Conservation (phyloP, 306 rosid genomes). For the Quercus suber region DNA sequence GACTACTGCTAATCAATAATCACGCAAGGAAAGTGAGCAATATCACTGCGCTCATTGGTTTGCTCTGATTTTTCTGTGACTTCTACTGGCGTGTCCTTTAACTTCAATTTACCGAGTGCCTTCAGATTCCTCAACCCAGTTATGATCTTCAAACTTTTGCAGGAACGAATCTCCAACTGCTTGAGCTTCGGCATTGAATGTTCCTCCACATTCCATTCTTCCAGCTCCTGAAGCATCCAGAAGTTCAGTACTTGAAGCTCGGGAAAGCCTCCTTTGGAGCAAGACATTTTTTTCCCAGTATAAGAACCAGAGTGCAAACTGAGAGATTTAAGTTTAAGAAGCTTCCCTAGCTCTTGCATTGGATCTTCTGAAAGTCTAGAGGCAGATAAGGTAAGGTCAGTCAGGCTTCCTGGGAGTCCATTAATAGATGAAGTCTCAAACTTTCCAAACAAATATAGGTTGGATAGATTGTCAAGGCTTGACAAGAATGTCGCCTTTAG, state of each 20-base stretch:
- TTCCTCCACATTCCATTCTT: not conserved
- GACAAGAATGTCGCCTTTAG: constrained; percentile 1
- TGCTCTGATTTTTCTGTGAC: not conserved
- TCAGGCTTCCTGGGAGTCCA: constrained; percentile 23
- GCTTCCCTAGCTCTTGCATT: constrained; percentile 19
- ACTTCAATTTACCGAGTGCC: constrained; percentile 29
- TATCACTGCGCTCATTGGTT: too few relatives aligned
- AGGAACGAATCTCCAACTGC: constrained; percentile 33
- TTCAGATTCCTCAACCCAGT: constrained; percentile 21
- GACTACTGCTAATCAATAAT: too few relatives aligned
- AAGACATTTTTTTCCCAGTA: not conserved
- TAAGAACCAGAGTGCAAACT: constrained; percentile 22
- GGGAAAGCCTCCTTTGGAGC: constrained; percentile 11
- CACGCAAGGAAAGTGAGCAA: too few relatives aligned
- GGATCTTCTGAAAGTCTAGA: constrained; percentile 25
- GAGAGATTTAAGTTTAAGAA: constrained; percentile 24
- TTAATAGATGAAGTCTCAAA: not conserved
- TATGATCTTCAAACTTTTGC: not conserved
- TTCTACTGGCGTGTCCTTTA: constrained; percentile 27
- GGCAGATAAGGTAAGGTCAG: constrained; percentile 40
- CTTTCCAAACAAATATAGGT: constrained; percentile 29
- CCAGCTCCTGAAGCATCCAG: constrained; percentile 27
- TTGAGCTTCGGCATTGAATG: not conserved
- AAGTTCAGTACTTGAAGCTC: constrained; percentile 30
- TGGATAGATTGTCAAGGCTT: constrained; percentile 21